Evolutionary conservation across 116 monocot genomes (phyloP).

Genomic region (Trichopus zeylanicus): DNA sequence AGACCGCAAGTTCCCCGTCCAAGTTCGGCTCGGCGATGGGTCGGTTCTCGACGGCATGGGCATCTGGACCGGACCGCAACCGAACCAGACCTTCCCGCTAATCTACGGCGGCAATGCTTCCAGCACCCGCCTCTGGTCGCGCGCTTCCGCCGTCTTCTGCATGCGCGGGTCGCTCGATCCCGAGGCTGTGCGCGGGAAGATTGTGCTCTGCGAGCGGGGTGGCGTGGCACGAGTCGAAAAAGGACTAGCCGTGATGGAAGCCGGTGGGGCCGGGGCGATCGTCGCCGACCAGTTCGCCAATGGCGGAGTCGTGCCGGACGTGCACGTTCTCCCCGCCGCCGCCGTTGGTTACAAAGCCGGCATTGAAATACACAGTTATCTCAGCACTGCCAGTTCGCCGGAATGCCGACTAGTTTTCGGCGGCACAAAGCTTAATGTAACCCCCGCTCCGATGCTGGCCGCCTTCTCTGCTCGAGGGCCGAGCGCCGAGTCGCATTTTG

Average conservation of each 20-base stretch:
- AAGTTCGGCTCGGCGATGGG: slow-evolving; percentile 40
- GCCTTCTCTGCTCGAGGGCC: slow-evolving; percentile 39
- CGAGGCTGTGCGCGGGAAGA: slow-evolving; percentile 6
- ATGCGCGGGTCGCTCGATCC: slow-evolving; percentile 21
- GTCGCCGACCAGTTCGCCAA: slow-evolving; percentile 18
- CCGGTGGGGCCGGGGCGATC: slow-evolving; percentile 43
- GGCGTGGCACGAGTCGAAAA: slow-evolving; percentile 11
- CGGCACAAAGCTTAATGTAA: slow-evolving; percentile 12
- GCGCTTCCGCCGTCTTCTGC: slow-evolving; percentile 17
- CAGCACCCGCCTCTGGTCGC: slow-evolving; percentile 4
- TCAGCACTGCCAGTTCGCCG: slow-evolving; percentile 1
- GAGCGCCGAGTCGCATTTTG: slow-evolving; percentile 5
- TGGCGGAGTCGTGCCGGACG: slow-evolving; percentile 22
- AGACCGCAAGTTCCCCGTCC: slow-evolving; percentile 38
- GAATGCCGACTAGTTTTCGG: slow-evolving; percentile 9
- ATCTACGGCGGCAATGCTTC: slow-evolving; percentile 24
- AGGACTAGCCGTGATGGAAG: slow-evolving; percentile 24
- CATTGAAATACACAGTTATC: slow-evolving; percentile 7
- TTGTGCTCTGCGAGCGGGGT: slow-evolving; percentile 45
- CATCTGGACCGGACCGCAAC: slow-evolving; percentile 11
- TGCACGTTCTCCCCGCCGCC: slow-evolving; percentile 27
- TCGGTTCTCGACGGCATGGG: slow-evolving; percentile 12
- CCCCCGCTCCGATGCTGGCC: slow-evolving; percentile 27
- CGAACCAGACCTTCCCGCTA: slow-evolving; percentile 1
- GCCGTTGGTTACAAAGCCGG: slow-evolving; percentile 15